Evolutionary conservation across 148 eudicot species (phyloP).

Genomic region (Nepenthes gracilis): DNA sequence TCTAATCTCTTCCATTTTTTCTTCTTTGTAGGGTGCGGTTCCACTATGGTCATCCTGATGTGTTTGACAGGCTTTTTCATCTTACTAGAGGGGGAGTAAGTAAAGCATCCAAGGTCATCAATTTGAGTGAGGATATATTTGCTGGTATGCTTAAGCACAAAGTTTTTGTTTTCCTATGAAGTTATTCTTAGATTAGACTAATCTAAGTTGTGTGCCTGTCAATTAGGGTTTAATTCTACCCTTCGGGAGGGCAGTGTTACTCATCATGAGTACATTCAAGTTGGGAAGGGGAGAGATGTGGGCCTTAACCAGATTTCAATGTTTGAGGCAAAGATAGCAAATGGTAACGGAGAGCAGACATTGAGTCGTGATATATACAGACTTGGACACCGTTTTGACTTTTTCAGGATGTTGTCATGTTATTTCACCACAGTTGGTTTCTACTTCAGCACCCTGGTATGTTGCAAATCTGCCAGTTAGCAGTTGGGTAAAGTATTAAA

Average conservation of each 20-base stretch:
- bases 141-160: conserved; percentile 48
- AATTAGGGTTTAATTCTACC: conserved; percentile 88
- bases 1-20: conserved; percentile 1
- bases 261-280: conserved; percentile 98
- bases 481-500: not conserved
- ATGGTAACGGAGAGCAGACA: conserved; percentile 99
- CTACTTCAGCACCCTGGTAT: conserved; percentile 93
- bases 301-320: conserved; percentile 95
- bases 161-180: not conserved
- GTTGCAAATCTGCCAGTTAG: conserved; percentile 1
- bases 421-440: conserved; percentile 94
- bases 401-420: conserved; percentile 89
- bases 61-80: conserved; percentile 93
- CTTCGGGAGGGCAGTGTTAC: conserved; percentile 99
- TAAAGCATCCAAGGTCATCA: conserved; percentile 93
- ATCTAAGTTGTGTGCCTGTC: not conserved
- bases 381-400: conserved; percentile 98
- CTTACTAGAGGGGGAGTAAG: conserved; percentile 97
- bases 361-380: conserved; percentile 92
- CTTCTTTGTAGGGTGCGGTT: conserved; percentile 73
- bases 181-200: not conserved
- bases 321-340: conserved; percentile 98
- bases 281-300: conserved; percentile 98
- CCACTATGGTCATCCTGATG: conserved; percentile 99
- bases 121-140: conserved; percentile 97